Conservation (phyloP, 768 basidiomycete species). For the Hypholoma sublateritium region DNA sequence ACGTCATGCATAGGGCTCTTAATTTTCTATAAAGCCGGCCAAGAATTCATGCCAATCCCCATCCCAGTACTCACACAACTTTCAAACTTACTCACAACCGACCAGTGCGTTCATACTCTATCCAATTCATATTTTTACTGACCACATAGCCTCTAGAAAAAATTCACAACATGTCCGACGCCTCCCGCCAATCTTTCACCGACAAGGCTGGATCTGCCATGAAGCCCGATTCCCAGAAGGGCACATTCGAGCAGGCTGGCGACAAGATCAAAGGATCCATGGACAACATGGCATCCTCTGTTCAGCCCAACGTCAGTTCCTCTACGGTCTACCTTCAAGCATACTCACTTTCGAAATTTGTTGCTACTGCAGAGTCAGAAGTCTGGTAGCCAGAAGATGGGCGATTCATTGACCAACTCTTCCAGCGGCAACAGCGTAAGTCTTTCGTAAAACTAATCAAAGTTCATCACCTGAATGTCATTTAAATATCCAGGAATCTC, state of each 20-base stretch:
- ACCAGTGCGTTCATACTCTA: slow-evolving; percentile 11
- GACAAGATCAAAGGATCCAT: slow-evolving; percentile 48
- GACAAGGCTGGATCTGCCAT: slow-evolving; percentile 52
- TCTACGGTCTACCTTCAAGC: background rate
- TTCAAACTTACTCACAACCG: slow-evolving; percentile 1
- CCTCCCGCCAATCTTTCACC: slow-evolving; percentile 55
- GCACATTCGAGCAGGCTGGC: slow-evolving; percentile 46
- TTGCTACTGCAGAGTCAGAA: slow-evolving; percentile 44
- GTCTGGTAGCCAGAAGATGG: slow-evolving; percentile 45
- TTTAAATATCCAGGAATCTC: slow-evolving; percentile 28
- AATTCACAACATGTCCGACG: slow-evolving; percentile 48
- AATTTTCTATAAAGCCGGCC: slow-evolving; percentile 11
- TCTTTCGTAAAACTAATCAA: background rate
- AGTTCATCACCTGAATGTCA: background rate
- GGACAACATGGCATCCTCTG: slow-evolving; percentile 47
- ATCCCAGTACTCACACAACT: slow-evolving; percentile 1
- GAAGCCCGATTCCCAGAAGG: slow-evolving; percentile 65
- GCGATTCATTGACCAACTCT: slow-evolving; percentile 48
- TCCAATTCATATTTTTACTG: background rate
- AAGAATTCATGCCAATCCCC: background rate
- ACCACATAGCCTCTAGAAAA: background rate
- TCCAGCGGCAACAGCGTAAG: slow-evolving; percentile 44
- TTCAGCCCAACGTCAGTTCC: slow-evolving; percentile 46
- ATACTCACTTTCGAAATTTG: background rate
- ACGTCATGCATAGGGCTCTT: slow-evolving; percentile 1